Conservation (phyloP, 2,329 filamentous ascomycete species). For the Neophaeococcomyces mojaviensis region DNA sequence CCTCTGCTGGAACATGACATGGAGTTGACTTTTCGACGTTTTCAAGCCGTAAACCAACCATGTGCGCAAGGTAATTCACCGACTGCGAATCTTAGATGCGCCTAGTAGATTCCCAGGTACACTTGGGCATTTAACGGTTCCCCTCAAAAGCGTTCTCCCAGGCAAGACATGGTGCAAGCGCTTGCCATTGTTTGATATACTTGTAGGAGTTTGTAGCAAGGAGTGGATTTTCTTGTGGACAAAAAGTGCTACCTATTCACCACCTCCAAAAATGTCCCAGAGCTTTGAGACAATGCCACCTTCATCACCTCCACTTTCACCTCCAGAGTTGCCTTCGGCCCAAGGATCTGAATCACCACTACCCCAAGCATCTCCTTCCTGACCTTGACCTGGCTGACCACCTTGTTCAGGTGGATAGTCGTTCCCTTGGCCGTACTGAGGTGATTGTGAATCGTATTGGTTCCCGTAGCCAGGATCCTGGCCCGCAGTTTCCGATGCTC, state of each 20-base stretch:
- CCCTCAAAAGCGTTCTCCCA: too few relatives aligned
- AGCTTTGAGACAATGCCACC: slow-evolving; percentile 24
- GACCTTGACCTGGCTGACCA: slow-evolving; percentile 14
- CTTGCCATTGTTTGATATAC: too few relatives aligned
- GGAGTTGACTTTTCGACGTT: too few relatives aligned
- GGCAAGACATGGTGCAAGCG: too few relatives aligned
- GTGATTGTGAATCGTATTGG: slow-evolving; percentile 24
- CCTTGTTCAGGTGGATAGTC: slow-evolving; percentile 11
- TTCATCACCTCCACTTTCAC: slow-evolving; percentile 25
- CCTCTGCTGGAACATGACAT: too few relatives aligned
- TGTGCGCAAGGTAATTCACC: too few relatives aligned
- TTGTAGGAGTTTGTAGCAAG: too few relatives aligned
- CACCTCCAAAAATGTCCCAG: slow-evolving; percentile 20
- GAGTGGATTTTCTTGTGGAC: neutral
- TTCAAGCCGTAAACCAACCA: too few relatives aligned
- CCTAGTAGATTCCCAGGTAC: too few relatives aligned
- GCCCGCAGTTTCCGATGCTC: neutral
- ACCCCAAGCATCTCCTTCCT: slow-evolving; percentile 29
- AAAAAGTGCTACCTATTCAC: neutral
- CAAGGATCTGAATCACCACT: slow-evolving; percentile 26
- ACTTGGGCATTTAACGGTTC: too few relatives aligned
- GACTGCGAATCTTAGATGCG: too few relatives aligned
- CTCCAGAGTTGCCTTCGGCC: slow-evolving; percentile 21
- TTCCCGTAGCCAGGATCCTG: slow-evolving; percentile 21
- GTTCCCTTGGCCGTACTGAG: slow-evolving; percentile 20